A percentile compares a stretch with the other conserved stretches of the same genome.
phyloP scores from a whole-genome alignment of 139 green algal species.

The Trebouxia sp. region DNA sequence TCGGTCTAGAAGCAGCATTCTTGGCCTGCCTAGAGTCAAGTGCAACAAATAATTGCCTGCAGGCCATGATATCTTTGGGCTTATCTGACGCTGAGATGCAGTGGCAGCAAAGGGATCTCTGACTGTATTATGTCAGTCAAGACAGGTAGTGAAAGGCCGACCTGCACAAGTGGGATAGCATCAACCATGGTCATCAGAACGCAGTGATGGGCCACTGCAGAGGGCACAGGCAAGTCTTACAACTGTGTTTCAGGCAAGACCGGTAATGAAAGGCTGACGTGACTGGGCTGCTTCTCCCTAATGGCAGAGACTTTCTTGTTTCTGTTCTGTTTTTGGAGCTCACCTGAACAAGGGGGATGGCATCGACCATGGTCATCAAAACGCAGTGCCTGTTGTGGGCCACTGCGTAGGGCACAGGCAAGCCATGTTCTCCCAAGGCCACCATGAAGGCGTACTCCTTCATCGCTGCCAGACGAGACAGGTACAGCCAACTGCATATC shows the following conservation, averaged over 20 bases:
- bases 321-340: not conserved
- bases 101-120: too few species aligned
- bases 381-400: conserved; percentile 95
- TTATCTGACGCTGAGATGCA: too few species aligned
- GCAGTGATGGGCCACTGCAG: conserved; percentile 89
- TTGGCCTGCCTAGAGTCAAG: too few species aligned
- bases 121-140: too few species aligned
- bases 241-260: too few species aligned
- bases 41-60: too few species aligned
- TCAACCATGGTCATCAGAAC: conserved; percentile 93
- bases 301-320: too few species aligned
- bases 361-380: conserved; percentile 90
- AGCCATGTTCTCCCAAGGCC: conserved; percentile 85
- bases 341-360: conserved; percentile 78
- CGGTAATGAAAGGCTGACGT: too few species aligned
- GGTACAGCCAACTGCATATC: conserved; percentile 93
- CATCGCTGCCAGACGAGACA: conserved; percentile 88
- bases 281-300: too few species aligned
- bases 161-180: conserved; percentile 78
- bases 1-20: too few species aligned
- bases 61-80: too few species aligned
- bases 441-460: conserved; percentile 99
- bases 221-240: conserved; percentile 93
- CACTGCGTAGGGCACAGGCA: conserved; percentile 90
- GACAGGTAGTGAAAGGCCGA: conserved; percentile 11